Percentiles rank a stretch among this genome's conserved stretches.
phyloP scores from a whole-genome alignment of 208 protist species.

The Herpetomonas tarakana region DNA sequence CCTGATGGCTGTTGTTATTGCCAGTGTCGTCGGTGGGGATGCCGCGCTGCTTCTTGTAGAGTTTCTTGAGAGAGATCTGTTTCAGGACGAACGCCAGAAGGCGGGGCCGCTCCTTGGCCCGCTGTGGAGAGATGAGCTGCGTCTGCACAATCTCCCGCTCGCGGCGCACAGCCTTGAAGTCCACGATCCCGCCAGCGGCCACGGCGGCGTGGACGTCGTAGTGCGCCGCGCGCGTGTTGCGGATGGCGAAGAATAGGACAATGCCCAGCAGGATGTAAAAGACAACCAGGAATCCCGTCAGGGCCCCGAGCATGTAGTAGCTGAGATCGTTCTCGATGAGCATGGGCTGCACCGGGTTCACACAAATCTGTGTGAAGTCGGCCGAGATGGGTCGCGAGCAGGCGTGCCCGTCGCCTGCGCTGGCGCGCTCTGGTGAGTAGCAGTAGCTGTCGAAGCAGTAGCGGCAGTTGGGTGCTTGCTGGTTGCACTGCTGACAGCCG shows the following conservation, averaged over 20 bases:
- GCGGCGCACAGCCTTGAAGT: conserved; percentile 1
- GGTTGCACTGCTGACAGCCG: conserved; percentile 17
- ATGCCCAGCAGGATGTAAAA: conserved; percentile 1
- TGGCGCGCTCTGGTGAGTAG: conserved; percentile 12
- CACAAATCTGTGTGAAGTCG: neutral
- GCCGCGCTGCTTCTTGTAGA: conserved; percentile 8
- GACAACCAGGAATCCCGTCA: neutral
- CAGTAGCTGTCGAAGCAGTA: conserved; percentile 28
- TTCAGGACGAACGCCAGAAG: conserved; percentile 7
- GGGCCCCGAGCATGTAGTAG: conserved; percentile 2
- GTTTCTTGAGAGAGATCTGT: conserved; percentile 11
- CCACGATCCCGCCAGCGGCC: conserved; percentile 3
- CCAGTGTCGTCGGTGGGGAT: neutral
- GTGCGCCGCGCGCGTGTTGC: neutral
- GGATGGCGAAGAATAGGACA: neutral
- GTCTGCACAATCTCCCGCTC: conserved; percentile 7
- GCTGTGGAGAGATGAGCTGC: neutral
- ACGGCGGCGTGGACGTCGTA: conserved; percentile 7
- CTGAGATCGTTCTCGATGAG: neutral
- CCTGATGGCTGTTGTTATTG: neutral
- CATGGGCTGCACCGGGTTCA: neutral
- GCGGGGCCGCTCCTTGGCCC: neutral
- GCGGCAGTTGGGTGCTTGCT: conserved; percentile 3
- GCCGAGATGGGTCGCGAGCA: conserved; percentile 8
- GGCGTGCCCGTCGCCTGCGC: conserved; percentile 12